These are phyloP conservation scores for Bipolaris bicolor DNA, from an alignment of 2,329 filamentous ascomycete genomes.

Conservation along the genomic window DNA sequence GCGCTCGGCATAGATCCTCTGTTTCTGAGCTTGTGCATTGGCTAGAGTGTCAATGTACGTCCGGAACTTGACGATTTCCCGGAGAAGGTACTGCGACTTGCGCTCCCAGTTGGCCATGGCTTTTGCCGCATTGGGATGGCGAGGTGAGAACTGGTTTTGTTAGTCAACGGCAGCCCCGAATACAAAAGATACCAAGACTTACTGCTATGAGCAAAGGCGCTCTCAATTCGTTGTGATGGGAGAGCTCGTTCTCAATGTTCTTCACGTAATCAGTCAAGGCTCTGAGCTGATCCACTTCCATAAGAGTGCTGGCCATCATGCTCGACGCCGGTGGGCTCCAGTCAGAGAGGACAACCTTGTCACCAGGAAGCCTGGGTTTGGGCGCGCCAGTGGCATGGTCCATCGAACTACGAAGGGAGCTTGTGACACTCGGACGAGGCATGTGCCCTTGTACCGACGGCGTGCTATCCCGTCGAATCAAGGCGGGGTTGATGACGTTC, in stretches of 20 bases:
- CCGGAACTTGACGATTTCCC: constrained; percentile 95
- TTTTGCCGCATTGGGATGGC: constrained; percentile 78
- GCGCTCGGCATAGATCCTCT: constrained; percentile 67
- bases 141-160: constrained; percentile 72
- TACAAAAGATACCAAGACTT: constrained; percentile 40
- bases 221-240: constrained; percentile 85
- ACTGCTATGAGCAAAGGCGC: constrained; percentile 83
- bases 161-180: constrained; percentile 18
- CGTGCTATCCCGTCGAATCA: constrained; percentile 51
- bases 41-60: constrained; percentile 90
- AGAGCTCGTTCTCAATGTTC: constrained; percentile 83
- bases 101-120: constrained; percentile 97
- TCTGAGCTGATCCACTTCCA: constrained; percentile 80
- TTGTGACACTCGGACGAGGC: constrained; percentile 62
- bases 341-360: constrained; percentile 81
- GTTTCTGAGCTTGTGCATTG: constrained; percentile 71
- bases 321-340: constrained; percentile 91
- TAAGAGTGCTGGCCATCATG: constrained; percentile 79
- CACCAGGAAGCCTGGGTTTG: constrained; percentile 76
- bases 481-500: constrained; percentile 67
- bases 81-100: constrained; percentile 87
- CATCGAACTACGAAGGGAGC: constrained; percentile 65
- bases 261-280: constrained; percentile 79
- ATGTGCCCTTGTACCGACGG: constrained; percentile 43
- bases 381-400: constrained; percentile 63